Evolutionary conservation across 768 basidiomycete genomes (phyloP), one percentile per base, ranked within the genome.

Genomic region (Mycena albidolilacea): DNA sequence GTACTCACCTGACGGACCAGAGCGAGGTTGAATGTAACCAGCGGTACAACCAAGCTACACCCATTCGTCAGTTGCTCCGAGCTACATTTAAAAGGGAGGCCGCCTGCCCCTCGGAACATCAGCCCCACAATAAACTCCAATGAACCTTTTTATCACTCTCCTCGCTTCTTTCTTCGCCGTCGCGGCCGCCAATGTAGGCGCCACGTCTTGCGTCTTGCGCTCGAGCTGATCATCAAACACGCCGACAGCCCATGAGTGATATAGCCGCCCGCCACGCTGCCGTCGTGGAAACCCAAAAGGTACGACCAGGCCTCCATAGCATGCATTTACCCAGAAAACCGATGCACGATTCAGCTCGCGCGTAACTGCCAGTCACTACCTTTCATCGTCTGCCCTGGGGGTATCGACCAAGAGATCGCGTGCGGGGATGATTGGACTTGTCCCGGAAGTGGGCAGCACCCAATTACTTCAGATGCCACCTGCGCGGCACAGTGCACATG

Each of bases 151-250:
- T 14, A 12, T 23, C 23, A 39, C 62, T 48, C 55, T 70, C 62
- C 35, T 70, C 14, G 55, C 57, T 0, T 65, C 69, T 0, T 60
- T 70, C 63, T 1, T 70, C 37, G 63, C 69, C 63, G 44, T 70
- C 41, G 62, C 55, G 35, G 63, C 46, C 50, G 69, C 69, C 10
- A 70, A 70, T 21, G 69, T 70, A 35, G 21, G 69, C 17, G 41
- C 44, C 44, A 14, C 43, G 9, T 17, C 46, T 19, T 11, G 15
- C 7, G 37, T 41, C 8, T 52, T 11, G 21, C 21, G 8, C 41
- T 14, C 41, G 14, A 43, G 10, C 62, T 5, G 19, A 41, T 64
- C 38, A 63, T 5, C 0, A 15, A 37, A 8, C 55, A 48, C 46
- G 7, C 46, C 15, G 15, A 11, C 55, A 70, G 69, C 69, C 69